These are phyloP conservation scores for Smittium culicis DNA, from an alignment of 371 early-diverging fungal species.

Conservation along the genomic window DNA sequence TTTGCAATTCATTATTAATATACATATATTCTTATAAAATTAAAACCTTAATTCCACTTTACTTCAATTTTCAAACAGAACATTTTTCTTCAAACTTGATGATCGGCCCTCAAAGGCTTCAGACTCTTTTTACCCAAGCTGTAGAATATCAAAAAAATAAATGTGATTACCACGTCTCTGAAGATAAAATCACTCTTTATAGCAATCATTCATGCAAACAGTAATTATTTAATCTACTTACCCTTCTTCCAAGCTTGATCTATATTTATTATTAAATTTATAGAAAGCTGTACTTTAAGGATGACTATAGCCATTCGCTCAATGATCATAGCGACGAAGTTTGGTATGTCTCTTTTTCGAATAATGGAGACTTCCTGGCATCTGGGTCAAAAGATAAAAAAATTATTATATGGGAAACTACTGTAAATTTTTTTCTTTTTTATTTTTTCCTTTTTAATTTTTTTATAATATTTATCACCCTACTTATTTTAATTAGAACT, in stretches of 20 bases:
- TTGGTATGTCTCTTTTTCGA: slow-evolving; percentile 86
- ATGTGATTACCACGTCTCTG: slow-evolving; percentile 73
- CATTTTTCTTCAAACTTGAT: slow-evolving; percentile 66
- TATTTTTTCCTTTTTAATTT: slow-evolving; percentile 9
- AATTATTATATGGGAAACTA: slow-evolving; percentile 73
- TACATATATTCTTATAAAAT: background rate
- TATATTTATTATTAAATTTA: background rate
- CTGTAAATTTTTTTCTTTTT: slow-evolving; percentile 28
- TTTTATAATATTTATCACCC: background rate
- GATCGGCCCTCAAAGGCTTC: slow-evolving; percentile 71
- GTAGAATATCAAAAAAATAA: slow-evolving; percentile 49
- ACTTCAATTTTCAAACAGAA: slow-evolving; percentile 22
- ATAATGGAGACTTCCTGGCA: slow-evolving; percentile 68
- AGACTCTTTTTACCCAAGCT: slow-evolving; percentile 68
- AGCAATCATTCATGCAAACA: slow-evolving; percentile 32
- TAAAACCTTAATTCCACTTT: background rate
- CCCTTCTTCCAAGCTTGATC: background rate
- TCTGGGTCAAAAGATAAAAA: slow-evolving; percentile 80
- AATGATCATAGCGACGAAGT: slow-evolving; percentile 82
- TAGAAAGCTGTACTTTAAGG: slow-evolving; percentile 20
- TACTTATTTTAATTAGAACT: slow-evolving; percentile 1
- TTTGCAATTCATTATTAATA: too few relatives aligned
- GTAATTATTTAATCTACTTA: background rate
- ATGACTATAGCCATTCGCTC: slow-evolving; percentile 41
- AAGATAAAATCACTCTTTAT: slow-evolving; percentile 21